These are phyloP conservation scores for Trichosporon coremiiforme DNA, from an alignment of 1,284 basidiomycete species.

Conservation along the genomic window DNA sequence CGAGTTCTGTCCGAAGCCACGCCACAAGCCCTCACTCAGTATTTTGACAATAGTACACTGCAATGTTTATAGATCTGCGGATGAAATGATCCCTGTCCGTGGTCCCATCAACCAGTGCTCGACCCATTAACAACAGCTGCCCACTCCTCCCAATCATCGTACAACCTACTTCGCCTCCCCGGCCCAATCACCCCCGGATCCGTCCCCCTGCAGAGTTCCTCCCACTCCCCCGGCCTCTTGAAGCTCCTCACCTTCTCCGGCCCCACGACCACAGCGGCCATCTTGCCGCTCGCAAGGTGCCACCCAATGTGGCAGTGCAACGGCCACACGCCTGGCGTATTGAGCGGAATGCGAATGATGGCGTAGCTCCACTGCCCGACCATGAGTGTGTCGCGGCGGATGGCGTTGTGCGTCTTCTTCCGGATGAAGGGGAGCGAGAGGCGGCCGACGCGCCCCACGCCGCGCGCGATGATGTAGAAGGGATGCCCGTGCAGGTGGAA, in stretches of 20 bases:
- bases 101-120: not conserved
- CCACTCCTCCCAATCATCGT: slow-evolving; percentile 3
- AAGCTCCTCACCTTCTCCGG: slow-evolving; percentile 5
- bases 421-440: not conserved
- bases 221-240: slow-evolving; percentile 12
- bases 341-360: slow-evolving; percentile 36
- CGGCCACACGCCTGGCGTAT: slow-evolving; percentile 38
- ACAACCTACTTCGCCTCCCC: not conserved
- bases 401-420: slow-evolving; percentile 43
- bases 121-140: not conserved
- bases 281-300: slow-evolving; percentile 35
- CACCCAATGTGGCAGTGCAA: slow-evolving; percentile 41
- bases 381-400: slow-evolving; percentile 53
- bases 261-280: slow-evolving; percentile 20
- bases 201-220: slow-evolving; percentile 14
- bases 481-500: slow-evolving; percentile 46
- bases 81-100: not conserved
- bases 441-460: slow-evolving; percentile 4
- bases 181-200: slow-evolving; percentile 2
- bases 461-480: slow-evolving; percentile 45
- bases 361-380: slow-evolving; percentile 37
- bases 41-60: too few relatives aligned
- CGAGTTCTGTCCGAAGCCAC: too few relatives aligned
- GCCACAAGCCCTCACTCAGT: too few relatives aligned
- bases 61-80: too few relatives aligned